Conservation (phyloP, 257 asterid species). For the Eucommia ulmoides region DNA sequence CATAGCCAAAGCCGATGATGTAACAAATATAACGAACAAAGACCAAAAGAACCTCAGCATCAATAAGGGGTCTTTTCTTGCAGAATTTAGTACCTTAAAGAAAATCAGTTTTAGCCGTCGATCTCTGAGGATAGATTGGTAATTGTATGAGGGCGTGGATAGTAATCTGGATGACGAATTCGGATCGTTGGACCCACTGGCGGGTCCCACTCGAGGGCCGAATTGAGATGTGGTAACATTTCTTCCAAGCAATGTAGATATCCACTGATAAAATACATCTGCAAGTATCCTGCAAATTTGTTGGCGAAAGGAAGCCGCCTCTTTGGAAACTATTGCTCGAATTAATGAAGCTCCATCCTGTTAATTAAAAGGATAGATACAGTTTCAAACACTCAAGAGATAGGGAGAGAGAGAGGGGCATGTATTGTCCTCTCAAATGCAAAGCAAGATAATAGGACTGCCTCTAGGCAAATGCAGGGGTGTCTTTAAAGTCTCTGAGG, state of each 20-base stretch:
- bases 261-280: conserved; percentile 51
- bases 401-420: too few species aligned
- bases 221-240: conserved; percentile 14
- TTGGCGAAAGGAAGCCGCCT: conserved; percentile 49
- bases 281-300: conserved; percentile 48
- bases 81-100: conserved; percentile 45
- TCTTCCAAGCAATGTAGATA: conserved; percentile 27
- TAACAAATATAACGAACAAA: conserved; percentile 35
- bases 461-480: too few species aligned
- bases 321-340: conserved; percentile 50
- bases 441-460: too few species aligned
- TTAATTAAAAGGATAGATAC: conserved; percentile 12
- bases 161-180: conserved; percentile 17
- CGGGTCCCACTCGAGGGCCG: conserved; percentile 17
- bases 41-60: conserved; percentile 54
- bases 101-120: conserved; percentile 77
- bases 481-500: too few species aligned
- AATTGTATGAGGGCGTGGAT: conserved; percentile 14
- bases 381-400: too few species aligned
- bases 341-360: conserved; percentile 83
- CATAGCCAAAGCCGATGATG: conserved; percentile 56
- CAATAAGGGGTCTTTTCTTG: conserved; percentile 46
- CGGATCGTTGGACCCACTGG: conserved; percentile 13
- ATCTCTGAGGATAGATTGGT: conserved; percentile 39
- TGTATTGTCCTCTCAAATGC: too few species aligned